Evolutionary conservation across 495 filamentous ascomycete species (phyloP).

Genomic region (Jackrogersella minutella): DNA sequence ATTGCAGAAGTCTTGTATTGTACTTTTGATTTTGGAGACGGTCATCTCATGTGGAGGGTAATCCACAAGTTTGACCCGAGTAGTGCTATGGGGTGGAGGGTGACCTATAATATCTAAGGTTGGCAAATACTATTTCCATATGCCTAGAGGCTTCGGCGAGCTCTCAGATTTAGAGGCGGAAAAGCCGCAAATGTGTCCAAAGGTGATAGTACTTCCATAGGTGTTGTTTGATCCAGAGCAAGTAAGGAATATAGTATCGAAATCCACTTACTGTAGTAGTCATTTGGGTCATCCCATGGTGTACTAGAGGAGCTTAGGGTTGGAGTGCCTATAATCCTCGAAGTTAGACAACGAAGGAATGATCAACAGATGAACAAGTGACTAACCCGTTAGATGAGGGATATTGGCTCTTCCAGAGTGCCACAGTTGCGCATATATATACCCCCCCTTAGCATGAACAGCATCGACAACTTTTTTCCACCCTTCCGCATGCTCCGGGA

Average conservation of each 20-base stretch:
- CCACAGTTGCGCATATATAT: conserved; percentile 9
- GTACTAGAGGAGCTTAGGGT: neutral
- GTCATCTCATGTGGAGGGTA: neutral
- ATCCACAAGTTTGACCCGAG: neutral
- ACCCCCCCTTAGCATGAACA: conserved; percentile 4
- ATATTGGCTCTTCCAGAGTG: conserved; percentile 10
- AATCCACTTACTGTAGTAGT: neutral
- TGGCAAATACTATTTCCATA: neutral
- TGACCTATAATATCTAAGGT: neutral
- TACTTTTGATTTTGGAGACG: conserved; percentile 2
- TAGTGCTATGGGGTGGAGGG: neutral
- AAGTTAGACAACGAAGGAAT: neutral
- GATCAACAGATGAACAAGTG: neutral
- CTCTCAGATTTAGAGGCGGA: too few relatives aligned
- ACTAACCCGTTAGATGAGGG: conserved; percentile 1
- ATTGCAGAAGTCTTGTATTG: conserved; percentile 6
- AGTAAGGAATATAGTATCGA: neutral
- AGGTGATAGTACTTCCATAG: too few relatives aligned
- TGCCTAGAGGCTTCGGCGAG: neutral
- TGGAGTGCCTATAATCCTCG: neutral
- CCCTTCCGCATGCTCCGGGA: neutral
- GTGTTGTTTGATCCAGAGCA: neutral
- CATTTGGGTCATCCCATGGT: conserved; percentile 7
- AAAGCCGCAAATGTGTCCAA: too few relatives aligned
- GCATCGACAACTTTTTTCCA: conserved; percentile 10